Evolutionary conservation across 495 filamentous ascomycete species (phyloP).

Genomic region (Gamarada debralockiae): DNA sequence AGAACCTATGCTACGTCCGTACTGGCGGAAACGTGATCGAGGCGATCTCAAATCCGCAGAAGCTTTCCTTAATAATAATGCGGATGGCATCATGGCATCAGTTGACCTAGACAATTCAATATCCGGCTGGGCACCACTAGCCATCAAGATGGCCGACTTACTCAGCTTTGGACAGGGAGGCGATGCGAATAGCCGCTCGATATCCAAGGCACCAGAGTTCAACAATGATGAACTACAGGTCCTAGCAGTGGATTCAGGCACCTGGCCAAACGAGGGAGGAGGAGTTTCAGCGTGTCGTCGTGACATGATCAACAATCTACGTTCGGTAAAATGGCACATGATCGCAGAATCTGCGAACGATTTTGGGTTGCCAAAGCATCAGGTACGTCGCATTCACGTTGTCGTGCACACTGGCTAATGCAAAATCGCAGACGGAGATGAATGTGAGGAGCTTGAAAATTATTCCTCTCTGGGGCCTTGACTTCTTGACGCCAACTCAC

Average conservation of each 20-base stretch:
- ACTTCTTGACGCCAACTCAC: conserved; percentile 58
- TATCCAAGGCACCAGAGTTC: conserved; percentile 36
- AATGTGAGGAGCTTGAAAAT: conserved; percentile 63
- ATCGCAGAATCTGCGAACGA: conserved; percentile 63
- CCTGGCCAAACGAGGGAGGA: conserved; percentile 63
- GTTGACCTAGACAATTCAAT: conserved; percentile 56
- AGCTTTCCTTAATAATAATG: conserved; percentile 48
- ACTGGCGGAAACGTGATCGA: conserved; percentile 53
- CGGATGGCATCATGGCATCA: conserved; percentile 56
- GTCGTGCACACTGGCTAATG: too few species aligned
- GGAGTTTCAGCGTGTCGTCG: conserved; percentile 65
- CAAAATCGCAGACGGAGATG: conserved; percentile 58
- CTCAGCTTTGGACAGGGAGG: conserved; percentile 61
- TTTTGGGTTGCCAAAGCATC: conserved; percentile 59
- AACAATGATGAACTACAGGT: conserved; percentile 54
- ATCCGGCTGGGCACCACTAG: conserved; percentile 54
- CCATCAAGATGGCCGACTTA: conserved; percentile 57
- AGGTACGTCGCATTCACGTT: conserved; percentile 62
- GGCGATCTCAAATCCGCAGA: conserved; percentile 49
- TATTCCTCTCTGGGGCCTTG: conserved; percentile 61
- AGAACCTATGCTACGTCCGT: conserved; percentile 49
- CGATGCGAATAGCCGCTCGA: conserved; percentile 42
- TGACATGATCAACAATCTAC: conserved; percentile 60
- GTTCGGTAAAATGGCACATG: conserved; percentile 62
- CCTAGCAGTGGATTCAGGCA: conserved; percentile 58